Base-by-base conservation (phyloP, 1,284 basidiomycete species). In the Ganoderma lingzhi region DNA sequence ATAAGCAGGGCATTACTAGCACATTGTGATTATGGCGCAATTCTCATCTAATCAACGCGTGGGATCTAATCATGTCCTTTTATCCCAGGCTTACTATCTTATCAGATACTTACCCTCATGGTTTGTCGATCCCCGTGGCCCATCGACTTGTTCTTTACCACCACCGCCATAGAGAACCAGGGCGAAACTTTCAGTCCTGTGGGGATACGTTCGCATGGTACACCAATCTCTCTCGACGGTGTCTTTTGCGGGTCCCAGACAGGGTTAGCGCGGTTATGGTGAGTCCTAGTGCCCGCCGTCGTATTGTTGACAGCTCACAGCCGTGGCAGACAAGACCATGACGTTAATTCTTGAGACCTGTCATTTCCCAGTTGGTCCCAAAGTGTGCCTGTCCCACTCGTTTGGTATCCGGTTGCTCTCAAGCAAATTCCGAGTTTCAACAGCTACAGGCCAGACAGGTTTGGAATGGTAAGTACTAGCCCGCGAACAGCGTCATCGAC, bases 1-100 rank as follows among this genome's bases (percentile, higher is more conserved):
- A 71, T 71, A 67, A 70, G 62, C 62, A 63, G 64, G 10, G 56
- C 10, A 41, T 10, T 51, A 41, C 53, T 48, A 51, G 19, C 45
- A 10, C 6, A 23, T 1, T 48, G 45, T 48, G 65, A 66, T 66
- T 23, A 66, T 66, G 45, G 65, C 65, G 65, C 65, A 53, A 66
- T 66, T 59, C 30, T 32, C 30, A 56, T 56, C 53, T 56, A 56
- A 56, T 56, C 53, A 32, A 1, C 30, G 2, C 5, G 4, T 9
- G 17, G 23, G 30, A 56, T 35, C 53, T 56, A 35, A 56, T 56
- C 53, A 32, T 17, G 15, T 19, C 32, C 23, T 42, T 12, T 35
- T 35, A 35, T 56, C 53, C 30, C 53, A 56, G 30, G 5, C 53
- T 56, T 60, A 67, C 60, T 64, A 67, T 67, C 66, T 63, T 63